Base-by-base conservation (phyloP, 179 eudicot genomes). In the Carnegiea gigantea region DNA sequence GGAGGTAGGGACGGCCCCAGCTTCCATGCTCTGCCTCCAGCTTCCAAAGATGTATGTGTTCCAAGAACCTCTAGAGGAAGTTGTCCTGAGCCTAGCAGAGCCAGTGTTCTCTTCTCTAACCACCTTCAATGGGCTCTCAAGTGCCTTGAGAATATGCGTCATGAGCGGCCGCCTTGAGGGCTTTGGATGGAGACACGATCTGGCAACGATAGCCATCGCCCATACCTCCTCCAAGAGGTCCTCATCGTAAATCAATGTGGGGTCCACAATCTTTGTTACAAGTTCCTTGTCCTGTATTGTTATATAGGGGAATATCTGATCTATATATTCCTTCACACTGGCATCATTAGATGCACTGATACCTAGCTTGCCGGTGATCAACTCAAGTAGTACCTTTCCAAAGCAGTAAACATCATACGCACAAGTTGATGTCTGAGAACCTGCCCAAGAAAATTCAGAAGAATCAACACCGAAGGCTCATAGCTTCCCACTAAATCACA, bases 181-280 rank as follows among this genome's bases (percentile, higher is more conserved):
- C 82, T 86, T 92, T 24, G 98, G 97, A 72, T 90, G 91, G 9
- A 95, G 97, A 81, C 98, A 95, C 17, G 98, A 91, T 65, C 91
- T 89, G 68, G 97, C 98, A 12, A 95, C 93, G 21, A 93, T 86
- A 17, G 98, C 98, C 88, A 92, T 91, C 3, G 98, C 96, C 97
- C 98, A 95, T 1, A 95, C 96, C 68, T 95, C 98, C 79, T 95
- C 98, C 11, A 95, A 82, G 51, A 95, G 89, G 80, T 95, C 98
- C 59, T 95, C 98, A 6, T 95, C 92, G 49, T 92, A 79, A 21
- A 95, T 84, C 65, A 95, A 88, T 23, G 98, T 87, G 68, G 88
- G 93, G 83, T 94, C 98, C 10, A 94, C 86, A 36, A 93, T 91
- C 85, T 92, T 94, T 2, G 89, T 82, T 51, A 95, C 86, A 67